phyloP scores from a whole-genome alignment of 23 red algal species.

The Agarophyton chilense region DNA sequence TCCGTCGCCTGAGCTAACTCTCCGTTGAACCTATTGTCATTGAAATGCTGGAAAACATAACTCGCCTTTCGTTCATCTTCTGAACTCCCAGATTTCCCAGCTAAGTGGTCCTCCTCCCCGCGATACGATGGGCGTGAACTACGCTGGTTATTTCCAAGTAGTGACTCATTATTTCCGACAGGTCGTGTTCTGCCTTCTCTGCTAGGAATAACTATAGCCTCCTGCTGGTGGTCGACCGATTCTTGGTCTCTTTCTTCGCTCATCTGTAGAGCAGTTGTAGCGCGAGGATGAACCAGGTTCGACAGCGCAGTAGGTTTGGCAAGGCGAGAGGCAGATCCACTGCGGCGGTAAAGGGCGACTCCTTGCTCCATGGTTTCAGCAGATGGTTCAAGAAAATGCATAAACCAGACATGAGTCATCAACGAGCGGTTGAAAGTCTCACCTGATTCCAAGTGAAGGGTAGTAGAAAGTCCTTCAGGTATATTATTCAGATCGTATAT shows the following conservation, averaged over 20 bases:
- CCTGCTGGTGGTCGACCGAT: too few relatives aligned
- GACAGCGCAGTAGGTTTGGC: too few relatives aligned
- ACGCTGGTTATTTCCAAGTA: too few relatives aligned
- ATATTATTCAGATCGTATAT: neutral
- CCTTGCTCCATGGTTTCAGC: neutral
- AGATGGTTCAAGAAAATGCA: too few relatives aligned
- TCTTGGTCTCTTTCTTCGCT: too few relatives aligned
- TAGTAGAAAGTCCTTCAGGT: neutral
- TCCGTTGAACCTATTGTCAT: too few relatives aligned
- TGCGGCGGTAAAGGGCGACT: neutral
- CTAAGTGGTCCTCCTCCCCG: neutral
- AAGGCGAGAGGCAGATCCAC: neutral
- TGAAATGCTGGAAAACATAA: constrained; percentile 45
- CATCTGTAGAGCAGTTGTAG: neutral
- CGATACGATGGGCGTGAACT: neutral
- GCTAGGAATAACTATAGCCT: too few relatives aligned
- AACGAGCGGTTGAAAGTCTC: neutral
- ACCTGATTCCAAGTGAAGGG: neutral
- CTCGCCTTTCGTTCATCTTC: constrained; percentile 13
- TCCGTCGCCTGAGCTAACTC: too few relatives aligned
- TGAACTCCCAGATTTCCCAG: neutral
- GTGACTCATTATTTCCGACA: too few relatives aligned
- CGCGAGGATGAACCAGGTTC: neutral
- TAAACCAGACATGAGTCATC: too few relatives aligned
- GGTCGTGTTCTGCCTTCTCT: too few relatives aligned